Evolutionary conservation across 2,329 filamentous ascomycete species (phyloP).

Genomic region (Colletotrichum sublineola): DNA sequence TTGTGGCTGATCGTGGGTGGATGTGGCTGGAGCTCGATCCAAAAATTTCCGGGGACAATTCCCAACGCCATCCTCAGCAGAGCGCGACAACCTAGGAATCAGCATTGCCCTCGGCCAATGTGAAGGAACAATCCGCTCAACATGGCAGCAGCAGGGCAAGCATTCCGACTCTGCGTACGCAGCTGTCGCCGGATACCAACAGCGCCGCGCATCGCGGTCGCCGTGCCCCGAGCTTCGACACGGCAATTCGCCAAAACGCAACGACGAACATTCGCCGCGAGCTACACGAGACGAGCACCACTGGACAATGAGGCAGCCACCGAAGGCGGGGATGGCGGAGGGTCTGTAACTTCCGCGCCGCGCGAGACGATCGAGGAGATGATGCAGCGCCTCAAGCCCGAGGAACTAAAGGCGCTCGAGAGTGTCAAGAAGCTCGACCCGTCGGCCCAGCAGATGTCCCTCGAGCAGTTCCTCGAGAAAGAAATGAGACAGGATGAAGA

Average conservation of each 20-base stretch:
- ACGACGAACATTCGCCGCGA: slow-evolving; percentile 49
- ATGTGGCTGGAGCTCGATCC: slow-evolving; percentile 41
- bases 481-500: slow-evolving; percentile 25
- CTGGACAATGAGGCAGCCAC: not conserved
- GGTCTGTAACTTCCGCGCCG: slow-evolving; percentile 11
- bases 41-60: slow-evolving; percentile 42
- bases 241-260: slow-evolving; percentile 23
- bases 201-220: slow-evolving; percentile 32
- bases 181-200: slow-evolving; percentile 49
- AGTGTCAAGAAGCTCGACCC: slow-evolving; percentile 50
- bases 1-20: slow-evolving; percentile 14
- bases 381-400: slow-evolving; percentile 37
- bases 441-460: slow-evolving; percentile 36
- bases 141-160: slow-evolving; percentile 57
- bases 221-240: slow-evolving; percentile 20
- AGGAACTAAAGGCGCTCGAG: slow-evolving; percentile 46
- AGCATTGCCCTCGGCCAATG: slow-evolving; percentile 28
- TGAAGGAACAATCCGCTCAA: slow-evolving; percentile 34
- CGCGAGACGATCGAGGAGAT: slow-evolving; percentile 37
- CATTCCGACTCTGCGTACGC: slow-evolving; percentile 52
- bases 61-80: slow-evolving; percentile 26
- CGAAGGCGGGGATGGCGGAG: slow-evolving; percentile 45
- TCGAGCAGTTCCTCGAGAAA: slow-evolving; percentile 33
- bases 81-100: slow-evolving; percentile 28
- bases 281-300: slow-evolving; percentile 45